Conservation (phyloP, 192 early-diverging fungal genomes). For the Kickxella alabastrina region DNA sequence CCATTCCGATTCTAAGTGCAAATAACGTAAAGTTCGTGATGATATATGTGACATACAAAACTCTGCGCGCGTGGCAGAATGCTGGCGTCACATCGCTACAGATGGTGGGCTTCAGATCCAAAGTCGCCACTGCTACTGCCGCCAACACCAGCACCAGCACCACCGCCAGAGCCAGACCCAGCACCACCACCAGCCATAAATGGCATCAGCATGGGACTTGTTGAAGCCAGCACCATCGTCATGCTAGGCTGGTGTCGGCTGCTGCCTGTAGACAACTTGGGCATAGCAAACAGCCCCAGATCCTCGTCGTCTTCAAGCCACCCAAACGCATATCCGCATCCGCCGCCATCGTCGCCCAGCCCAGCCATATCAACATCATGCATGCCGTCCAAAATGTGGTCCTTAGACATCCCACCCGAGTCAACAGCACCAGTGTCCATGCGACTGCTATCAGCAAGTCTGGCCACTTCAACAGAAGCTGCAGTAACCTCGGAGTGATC, state of each 20-base stretch:
- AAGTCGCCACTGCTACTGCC: neutral
- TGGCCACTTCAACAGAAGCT: neutral
- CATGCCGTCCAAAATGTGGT: neutral
- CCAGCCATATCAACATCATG: neutral
- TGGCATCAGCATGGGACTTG: slow-evolving; percentile 41
- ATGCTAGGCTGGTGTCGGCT: slow-evolving; percentile 22
- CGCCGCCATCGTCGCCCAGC: slow-evolving; percentile 7
- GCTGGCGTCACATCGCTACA: neutral
- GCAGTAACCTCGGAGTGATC: slow-evolving; percentile 8
- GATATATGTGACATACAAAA: neutral
- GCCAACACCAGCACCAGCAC: too few species aligned
- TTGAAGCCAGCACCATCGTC: slow-evolving; percentile 39
- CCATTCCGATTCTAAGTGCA: too few species aligned
- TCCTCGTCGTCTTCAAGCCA: slow-evolving; percentile 51
- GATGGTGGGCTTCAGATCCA: slow-evolving; percentile 5
- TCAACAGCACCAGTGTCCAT: too few species aligned
- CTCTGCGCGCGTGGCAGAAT: too few species aligned
- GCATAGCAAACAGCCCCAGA: slow-evolving; percentile 42
- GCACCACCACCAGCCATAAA: slow-evolving; percentile 2
- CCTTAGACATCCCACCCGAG: too few species aligned
- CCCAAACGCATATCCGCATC: slow-evolving; percentile 36
- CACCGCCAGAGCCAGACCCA: too few species aligned
- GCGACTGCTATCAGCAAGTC: too few species aligned
- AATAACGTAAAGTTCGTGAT: neutral
- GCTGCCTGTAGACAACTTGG: slow-evolving; percentile 10